Evolutionary conservation across 2,329 filamentous ascomycete genomes (phyloP).

Genomic region (Alternaria triticimaculans): DNA sequence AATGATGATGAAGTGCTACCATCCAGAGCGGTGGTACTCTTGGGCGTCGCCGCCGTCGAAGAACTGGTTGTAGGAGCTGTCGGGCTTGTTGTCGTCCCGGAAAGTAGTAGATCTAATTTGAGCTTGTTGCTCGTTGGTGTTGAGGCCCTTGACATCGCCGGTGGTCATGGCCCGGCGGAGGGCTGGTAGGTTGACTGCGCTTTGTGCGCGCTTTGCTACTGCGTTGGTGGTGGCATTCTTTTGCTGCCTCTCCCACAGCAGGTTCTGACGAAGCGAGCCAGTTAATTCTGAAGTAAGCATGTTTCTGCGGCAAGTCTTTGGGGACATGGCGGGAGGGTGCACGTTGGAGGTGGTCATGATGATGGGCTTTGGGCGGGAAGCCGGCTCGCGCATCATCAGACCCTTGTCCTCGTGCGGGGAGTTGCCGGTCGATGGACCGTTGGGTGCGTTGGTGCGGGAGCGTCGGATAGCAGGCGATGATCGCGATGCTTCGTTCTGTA

Average conservation of each 20-base stretch:
- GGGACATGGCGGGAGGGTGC: conserved; percentile 81
- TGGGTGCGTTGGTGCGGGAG: conserved; percentile 72
- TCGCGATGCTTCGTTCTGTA: conserved; percentile 69
- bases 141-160: conserved; percentile 87
- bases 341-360: conserved; percentile 72
- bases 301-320: conserved; percentile 82
- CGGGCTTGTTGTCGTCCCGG: conserved; percentile 67
- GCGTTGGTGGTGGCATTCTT: conserved; percentile 89
- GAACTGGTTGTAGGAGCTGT: conserved; percentile 77
- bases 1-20: conserved; percentile 60
- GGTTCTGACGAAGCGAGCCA: conserved; percentile 72
- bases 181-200: conserved; percentile 51
- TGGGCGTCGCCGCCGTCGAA: conserved; percentile 73
- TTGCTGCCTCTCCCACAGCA: conserved; percentile 94
- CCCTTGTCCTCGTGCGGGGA: conserved; percentile 60
- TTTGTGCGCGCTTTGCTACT: conserved; percentile 87
- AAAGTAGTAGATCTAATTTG: conserved; percentile 60
- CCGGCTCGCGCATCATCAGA: conserved; percentile 64
- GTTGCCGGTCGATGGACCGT: conserved; percentile 68
- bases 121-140: conserved; percentile 63
- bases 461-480: conserved; percentile 63
- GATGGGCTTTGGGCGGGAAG: conserved; percentile 81
- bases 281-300: conserved; percentile 66
- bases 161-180: conserved; percentile 57
- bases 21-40: conserved; percentile 85